Evolutionary conservation across 176 grass and related monocot genomes (phyloP).

Genomic region (Dactylis glomerata): DNA sequence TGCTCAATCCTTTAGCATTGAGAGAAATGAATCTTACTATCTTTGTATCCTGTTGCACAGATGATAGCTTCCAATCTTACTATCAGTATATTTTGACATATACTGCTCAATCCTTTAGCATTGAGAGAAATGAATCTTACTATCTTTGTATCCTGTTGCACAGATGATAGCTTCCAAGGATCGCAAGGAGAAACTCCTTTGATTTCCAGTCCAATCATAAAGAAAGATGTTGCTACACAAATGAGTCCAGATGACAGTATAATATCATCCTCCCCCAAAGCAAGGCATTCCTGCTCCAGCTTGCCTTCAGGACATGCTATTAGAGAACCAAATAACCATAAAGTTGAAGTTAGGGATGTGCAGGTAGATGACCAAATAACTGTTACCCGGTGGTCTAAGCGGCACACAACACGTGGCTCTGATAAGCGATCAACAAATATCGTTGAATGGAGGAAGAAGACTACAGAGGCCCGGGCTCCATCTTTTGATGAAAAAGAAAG

Average conservation of each 20-base stretch:
- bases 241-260: slow-evolving; percentile 86
- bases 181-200: slow-evolving; percentile 35
- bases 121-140: not conserved
- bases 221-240: slow-evolving; percentile 90
- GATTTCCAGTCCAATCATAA: slow-evolving; percentile 63
- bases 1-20: not conserved
- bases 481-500: slow-evolving; percentile 87
- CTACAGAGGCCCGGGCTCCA: slow-evolving; percentile 43
- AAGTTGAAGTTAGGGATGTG: slow-evolving; percentile 88
- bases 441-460: slow-evolving; percentile 77
- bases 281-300: slow-evolving; percentile 57
- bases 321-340: slow-evolving; percentile 59
- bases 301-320: slow-evolving; percentile 51
- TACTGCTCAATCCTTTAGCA: not conserved
- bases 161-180: slow-evolving; percentile 65
- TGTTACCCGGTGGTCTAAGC: slow-evolving; percentile 90
- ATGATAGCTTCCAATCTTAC: slow-evolving; percentile 62
- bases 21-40: not conserved
- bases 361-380: slow-evolving; percentile 96
- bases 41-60: slow-evolving; percentile 37
- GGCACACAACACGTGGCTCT: slow-evolving; percentile 64
- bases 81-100: not conserved
- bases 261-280: slow-evolving; percentile 62
- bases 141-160: slow-evolving; percentile 14
- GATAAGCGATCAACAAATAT: slow-evolving; percentile 78